These are phyloP conservation scores for Aspergillus aculeatinus DNA, from an alignment of 2,329 filamentous ascomycete species.

Conservation along the genomic window DNA sequence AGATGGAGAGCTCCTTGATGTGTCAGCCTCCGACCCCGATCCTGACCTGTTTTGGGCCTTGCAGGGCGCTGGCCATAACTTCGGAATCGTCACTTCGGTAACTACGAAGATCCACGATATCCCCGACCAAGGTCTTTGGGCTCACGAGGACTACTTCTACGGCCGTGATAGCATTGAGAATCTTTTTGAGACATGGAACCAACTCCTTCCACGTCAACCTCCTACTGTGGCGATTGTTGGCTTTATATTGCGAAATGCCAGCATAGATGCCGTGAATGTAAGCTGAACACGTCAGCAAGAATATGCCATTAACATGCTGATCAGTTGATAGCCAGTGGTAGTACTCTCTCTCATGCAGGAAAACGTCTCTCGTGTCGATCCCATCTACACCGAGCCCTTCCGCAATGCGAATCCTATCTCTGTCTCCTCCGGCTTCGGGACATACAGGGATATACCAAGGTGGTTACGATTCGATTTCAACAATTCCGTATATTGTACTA, in stretches of 20 bases:
- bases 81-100: constrained; percentile 53
- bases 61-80: constrained; percentile 57
- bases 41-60: constrained; percentile 56
- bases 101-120: constrained; percentile 48
- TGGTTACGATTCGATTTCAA: no score
- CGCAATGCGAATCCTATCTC: constrained; percentile 37
- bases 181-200: constrained; percentile 12
- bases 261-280: no score
- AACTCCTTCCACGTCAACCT: constrained; percentile 9
- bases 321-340: constrained; percentile 2
- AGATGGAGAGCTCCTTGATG: constrained; percentile 36
- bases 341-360: constrained; percentile 10
- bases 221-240: constrained; percentile 11
- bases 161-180: constrained; percentile 9
- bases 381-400: constrained; percentile 24
- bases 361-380: constrained; percentile 3
- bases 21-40: constrained; percentile 1
- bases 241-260: background rate
- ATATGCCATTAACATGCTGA: no score
- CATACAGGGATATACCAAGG: constrained; percentile 43
- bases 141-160: constrained; percentile 9
- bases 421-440: constrained; percentile 30
- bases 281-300: no score
- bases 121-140: constrained; percentile 8
- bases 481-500: no score